Percentiles rank a stretch among this genome's conserved stretches.
phyloP scores from a whole-genome alignment of 164 flowering plant genomes.

The Magnolia sinica region DNA sequence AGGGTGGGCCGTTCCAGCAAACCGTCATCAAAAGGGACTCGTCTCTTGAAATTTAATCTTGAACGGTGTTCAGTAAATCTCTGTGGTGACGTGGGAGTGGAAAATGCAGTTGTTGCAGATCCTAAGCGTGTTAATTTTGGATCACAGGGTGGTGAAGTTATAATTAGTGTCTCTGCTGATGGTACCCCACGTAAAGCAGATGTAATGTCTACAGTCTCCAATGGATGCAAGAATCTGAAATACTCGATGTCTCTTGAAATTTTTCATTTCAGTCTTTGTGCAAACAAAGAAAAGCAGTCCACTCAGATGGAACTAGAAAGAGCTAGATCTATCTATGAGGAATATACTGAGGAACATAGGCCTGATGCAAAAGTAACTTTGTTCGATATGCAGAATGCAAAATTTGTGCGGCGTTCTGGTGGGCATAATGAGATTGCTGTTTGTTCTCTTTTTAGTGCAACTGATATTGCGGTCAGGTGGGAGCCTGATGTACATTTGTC shows the following conservation, averaged over 20 bases:
- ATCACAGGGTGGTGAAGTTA: constrained; percentile 85
- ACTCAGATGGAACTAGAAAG: constrained; percentile 86
- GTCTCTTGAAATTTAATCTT: constrained; percentile 65
- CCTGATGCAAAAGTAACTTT: constrained; percentile 54
- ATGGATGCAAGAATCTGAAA: constrained; percentile 46
- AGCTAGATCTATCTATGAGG: constrained; percentile 81
- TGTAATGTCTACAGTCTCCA: constrained; percentile 51
- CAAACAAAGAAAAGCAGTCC: constrained; percentile 86
- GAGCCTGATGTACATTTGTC: constrained; percentile 95
- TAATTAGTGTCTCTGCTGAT: constrained; percentile 67
- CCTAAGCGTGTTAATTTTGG: constrained; percentile 96
- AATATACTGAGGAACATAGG: constrained; percentile 43
- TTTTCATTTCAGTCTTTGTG: constrained; percentile 60
- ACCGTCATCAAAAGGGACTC: constrained; percentile 73
- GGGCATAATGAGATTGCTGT: constrained; percentile 74
- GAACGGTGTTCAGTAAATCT: constrained; percentile 72
- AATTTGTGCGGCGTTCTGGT: constrained; percentile 85
- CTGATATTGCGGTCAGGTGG: constrained; percentile 84
- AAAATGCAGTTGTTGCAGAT: constrained; percentile 65
- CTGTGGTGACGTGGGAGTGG: constrained; percentile 71
- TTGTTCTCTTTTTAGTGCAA: constrained; percentile 95
- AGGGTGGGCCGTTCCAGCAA: constrained; percentile 44
- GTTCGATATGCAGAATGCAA: constrained; percentile 93
- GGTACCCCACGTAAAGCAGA: constrained; percentile 82
- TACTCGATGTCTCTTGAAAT: constrained; percentile 77